Evolutionary conservation across 2,329 filamentous ascomycete species (phyloP).

Genomic region (Teratosphaeria nubilosa): DNA sequence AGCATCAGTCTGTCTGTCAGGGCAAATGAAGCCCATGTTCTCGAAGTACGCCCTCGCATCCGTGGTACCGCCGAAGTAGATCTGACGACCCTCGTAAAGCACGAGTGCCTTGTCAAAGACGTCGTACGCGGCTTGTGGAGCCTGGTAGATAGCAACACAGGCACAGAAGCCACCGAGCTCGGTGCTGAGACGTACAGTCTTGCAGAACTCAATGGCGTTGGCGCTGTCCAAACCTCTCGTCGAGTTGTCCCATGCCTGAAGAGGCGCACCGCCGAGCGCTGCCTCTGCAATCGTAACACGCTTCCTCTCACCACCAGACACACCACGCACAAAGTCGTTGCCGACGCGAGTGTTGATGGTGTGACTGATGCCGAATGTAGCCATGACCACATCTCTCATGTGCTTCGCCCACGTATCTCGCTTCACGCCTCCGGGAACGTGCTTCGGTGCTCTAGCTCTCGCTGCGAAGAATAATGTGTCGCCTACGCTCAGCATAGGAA

Average conservation of each 20-base stretch:
- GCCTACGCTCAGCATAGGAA: constrained; percentile 65
- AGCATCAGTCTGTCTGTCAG: constrained; percentile 59
- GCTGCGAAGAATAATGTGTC: constrained; percentile 73
- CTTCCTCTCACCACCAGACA: constrained; percentile 66
- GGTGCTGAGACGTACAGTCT: constrained; percentile 56
- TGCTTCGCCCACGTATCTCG: constrained; percentile 49
- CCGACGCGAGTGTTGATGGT: constrained; percentile 63
- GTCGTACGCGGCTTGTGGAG: constrained; percentile 59
- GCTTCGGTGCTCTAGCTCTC: constrained; percentile 54
- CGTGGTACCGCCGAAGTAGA: constrained; percentile 58
- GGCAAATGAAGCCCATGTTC: constrained; percentile 62
- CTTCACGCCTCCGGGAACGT: constrained; percentile 49
- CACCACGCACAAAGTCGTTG: constrained; percentile 65
- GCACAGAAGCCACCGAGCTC: constrained; percentile 58
- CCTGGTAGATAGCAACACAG: constrained; percentile 65
- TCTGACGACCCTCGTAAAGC: constrained; percentile 57
- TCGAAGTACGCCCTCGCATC: constrained; percentile 60
- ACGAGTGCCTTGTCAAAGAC: constrained; percentile 60
- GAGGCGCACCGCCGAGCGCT: constrained; percentile 49
- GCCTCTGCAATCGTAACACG: constrained; percentile 76
- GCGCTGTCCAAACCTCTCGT: constrained; percentile 65
- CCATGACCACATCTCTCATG: constrained; percentile 62
- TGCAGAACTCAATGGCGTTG: constrained; percentile 66
- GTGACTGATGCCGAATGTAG: constrained; percentile 64
- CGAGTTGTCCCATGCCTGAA: constrained; percentile 69